phyloP scores from a whole-genome alignment of 169 alveolate genomes.

The Fabrea salina region DNA sequence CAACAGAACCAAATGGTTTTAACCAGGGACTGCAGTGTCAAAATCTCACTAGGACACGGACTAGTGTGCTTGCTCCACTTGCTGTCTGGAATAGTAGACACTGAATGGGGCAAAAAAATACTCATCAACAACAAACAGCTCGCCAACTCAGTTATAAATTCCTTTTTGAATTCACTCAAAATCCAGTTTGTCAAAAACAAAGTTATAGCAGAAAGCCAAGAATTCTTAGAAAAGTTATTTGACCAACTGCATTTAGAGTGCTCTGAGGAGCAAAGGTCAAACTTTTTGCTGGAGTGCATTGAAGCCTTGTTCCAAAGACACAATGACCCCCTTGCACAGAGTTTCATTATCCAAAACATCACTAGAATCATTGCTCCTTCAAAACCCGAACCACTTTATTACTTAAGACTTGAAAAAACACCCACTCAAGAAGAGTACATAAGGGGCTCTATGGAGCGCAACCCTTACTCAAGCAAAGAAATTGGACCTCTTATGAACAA shows the following conservation, averaged over 20 bases:
- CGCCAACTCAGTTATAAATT: not conserved
- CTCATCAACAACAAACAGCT: not conserved
- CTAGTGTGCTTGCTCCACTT: slow-evolving; percentile 6
- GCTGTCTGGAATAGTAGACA: not conserved
- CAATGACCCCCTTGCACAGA: slow-evolving; percentile 32
- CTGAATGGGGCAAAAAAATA: not conserved
- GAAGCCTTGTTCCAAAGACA: slow-evolving; percentile 22
- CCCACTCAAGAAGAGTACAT: slow-evolving; percentile 46
- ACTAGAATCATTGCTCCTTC: slow-evolving; percentile 38
- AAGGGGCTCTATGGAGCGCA: slow-evolving; percentile 51
- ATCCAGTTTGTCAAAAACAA: slow-evolving; percentile 37
- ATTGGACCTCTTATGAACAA: slow-evolving; percentile 44
- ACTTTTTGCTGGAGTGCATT: slow-evolving; percentile 40
- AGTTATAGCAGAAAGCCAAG: slow-evolving; percentile 36
- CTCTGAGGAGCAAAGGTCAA: slow-evolving; percentile 41
- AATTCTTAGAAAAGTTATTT: slow-evolving; percentile 39
- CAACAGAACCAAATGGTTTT: not conserved
- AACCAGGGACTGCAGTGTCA: not conserved
- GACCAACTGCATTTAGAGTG: slow-evolving; percentile 41
- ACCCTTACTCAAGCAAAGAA: slow-evolving; percentile 41
- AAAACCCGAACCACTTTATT: slow-evolving; percentile 47
- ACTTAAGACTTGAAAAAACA: slow-evolving; percentile 42
- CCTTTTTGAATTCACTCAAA: slow-evolving; percentile 4
- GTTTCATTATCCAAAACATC: slow-evolving; percentile 38
- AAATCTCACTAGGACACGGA: slow-evolving; percentile 29